A percentile compares a stretch with the other conserved stretches of the same genome.
Evolutionary conservation across 2,329 filamentous ascomycete species (phyloP).

Genomic region (Rachicladosporium sp.): DNA sequence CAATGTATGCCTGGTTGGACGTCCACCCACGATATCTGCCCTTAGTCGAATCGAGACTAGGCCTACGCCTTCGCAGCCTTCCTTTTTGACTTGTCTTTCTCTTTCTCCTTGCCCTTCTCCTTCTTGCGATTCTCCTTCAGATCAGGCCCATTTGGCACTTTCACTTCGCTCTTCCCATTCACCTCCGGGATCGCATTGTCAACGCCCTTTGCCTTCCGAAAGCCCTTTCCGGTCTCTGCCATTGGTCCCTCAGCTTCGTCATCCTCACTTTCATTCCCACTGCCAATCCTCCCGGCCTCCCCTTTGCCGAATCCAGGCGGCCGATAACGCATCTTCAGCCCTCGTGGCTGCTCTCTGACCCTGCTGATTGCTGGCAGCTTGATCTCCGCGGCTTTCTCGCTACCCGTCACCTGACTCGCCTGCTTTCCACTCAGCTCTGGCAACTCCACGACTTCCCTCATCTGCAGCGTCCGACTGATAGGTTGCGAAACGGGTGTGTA

Average conservation of each 20-base stretch:
- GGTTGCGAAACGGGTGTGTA: conserved; percentile 28
- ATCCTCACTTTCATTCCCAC: conserved; percentile 28
- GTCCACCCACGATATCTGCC: too few species aligned
- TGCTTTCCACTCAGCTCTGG: conserved; percentile 29
- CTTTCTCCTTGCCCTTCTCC: conserved; percentile 23
- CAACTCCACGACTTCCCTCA: conserved; percentile 51
- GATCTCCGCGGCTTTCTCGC: conserved; percentile 28
- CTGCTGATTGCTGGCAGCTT: conserved; percentile 39
- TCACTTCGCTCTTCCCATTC: conserved; percentile 27
- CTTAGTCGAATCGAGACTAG: too few species aligned
- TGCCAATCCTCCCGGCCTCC: conserved; percentile 30
- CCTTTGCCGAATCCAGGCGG: conserved; percentile 48
- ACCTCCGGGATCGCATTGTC: conserved; percentile 29
- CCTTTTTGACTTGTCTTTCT: conserved; percentile 14
- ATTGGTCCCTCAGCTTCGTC: conserved; percentile 25
- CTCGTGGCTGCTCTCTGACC: conserved; percentile 53
- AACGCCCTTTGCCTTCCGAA: conserved; percentile 14
- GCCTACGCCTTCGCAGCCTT: not conserved
- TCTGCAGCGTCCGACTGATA: conserved; percentile 50
- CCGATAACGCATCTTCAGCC: conserved; percentile 53
- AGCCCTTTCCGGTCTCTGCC: conserved; percentile 10
- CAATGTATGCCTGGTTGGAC: too few species aligned
- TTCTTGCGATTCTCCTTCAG: conserved; percentile 22
- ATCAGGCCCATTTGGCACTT: conserved; percentile 25
- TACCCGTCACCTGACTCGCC: conserved; percentile 28